Base-by-base conservation (phyloP, 1,284 basidiomycete genomes). In the Papiliotrema laurentii region DNA sequence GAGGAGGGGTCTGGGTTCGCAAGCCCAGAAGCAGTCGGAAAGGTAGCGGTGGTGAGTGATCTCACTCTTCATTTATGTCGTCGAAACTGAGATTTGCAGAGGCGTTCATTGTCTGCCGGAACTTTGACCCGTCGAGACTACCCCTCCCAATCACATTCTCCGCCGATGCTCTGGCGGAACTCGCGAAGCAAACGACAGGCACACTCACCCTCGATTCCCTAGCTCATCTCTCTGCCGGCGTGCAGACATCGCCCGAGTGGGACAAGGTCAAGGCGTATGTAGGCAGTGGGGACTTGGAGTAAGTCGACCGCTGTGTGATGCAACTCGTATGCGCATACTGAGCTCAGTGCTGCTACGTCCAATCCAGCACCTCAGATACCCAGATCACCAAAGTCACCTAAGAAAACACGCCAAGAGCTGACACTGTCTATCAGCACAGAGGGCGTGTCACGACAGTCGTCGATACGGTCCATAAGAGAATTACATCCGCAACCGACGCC, bases 51-150 rank as follows among this genome's bases (percentile, higher is more conserved):
- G 73, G 73, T 74, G 35, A 50, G 71, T 63, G 4, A 30, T 26
- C 1, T 34, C 14, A 14, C 13, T 7, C 21, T 21, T 6, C 4
- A 2, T 28, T n/a, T n/a, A n/a, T 35, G 9, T 5, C 42, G 30
- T 5, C 6, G 26, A 34, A 48, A 55, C 43, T 51, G 22, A 6
- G 10, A 26, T 56, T 47, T 25, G 52, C 68, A 73, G 79, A 81
- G 69, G 78, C 79, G 2, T 81, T 81, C 61, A 67, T 81, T 24
- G 75, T 80, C 18, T 79, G 78, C 58, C 67, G 75, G 10, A 76
- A 76, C 47, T 80, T 78, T 60, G 64, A 71, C 30, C 63, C 71
- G 4, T 49, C 61, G 4, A 59, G 61, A 16, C 54, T 74, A 6
- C 71, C 71, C 1, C 58, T 70, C 0, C 66, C 68, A 3, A 25